phyloP scores from a whole-genome alignment of 164 flowering plant genomes.

The Cinnamomum chago region DNA sequence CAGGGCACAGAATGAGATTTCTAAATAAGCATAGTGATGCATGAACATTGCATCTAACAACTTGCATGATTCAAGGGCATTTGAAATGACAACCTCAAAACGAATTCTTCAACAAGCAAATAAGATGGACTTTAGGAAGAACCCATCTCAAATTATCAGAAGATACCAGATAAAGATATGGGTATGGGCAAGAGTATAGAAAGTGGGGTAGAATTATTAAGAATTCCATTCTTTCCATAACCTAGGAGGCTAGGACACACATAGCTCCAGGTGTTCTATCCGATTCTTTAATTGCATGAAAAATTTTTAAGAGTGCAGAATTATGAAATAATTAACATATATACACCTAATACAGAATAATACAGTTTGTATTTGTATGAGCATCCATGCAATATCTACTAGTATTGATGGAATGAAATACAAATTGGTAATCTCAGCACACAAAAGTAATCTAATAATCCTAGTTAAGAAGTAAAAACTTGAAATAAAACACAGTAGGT shows the following conservation, averaged over 20 bases:
- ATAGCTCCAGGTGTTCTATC: not conserved
- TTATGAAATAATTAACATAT: not conserved
- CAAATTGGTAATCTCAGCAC: too few species aligned
- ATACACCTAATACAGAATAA: not conserved
- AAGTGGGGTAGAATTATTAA: not conserved
- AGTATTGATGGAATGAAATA: too few species aligned
- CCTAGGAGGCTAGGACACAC: not conserved
- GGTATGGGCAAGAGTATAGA: not conserved
- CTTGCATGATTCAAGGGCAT: not conserved
- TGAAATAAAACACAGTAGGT: too few species aligned
- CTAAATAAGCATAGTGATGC: not conserved
- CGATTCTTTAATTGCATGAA: not conserved
- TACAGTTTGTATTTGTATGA: too few species aligned
- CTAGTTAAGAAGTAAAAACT: too few species aligned
- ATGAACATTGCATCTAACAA: not conserved
- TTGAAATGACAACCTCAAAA: not conserved
- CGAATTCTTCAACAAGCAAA: not conserved
- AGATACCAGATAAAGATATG: not conserved
- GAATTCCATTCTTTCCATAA: not conserved
- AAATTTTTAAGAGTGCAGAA: not conserved
- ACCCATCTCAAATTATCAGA: not conserved
- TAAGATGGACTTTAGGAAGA: not conserved
- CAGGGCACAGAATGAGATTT: constrained; percentile 15
- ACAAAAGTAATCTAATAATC: too few species aligned
- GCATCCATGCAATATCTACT: too few species aligned